Percentiles rank a stretch among this genome's conserved stretches.
Conservation (phyloP, 78 protist species). For the Chrysochromulina tobinii region DNA sequence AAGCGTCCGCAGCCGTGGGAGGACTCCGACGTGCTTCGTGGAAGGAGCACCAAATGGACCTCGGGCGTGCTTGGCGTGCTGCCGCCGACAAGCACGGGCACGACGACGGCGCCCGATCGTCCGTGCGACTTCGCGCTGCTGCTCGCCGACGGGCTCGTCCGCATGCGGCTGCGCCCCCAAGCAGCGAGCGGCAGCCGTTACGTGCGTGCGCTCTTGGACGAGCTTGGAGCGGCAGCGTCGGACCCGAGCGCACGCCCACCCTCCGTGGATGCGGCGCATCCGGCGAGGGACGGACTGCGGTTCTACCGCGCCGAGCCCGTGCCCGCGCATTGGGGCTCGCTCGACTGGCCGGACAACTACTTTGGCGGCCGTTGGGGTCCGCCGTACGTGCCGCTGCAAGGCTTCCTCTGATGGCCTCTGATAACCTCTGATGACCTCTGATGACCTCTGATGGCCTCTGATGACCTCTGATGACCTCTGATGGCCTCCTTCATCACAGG, state of each 20-base stretch:
- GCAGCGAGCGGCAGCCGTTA: too few species aligned
- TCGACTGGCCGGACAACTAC: background rate
- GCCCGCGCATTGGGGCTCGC: background rate
- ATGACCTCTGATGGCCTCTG: too few species aligned
- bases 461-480: too few species aligned
- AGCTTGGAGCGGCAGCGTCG: too few species aligned
- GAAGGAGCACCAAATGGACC: background rate
- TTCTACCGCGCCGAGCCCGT: conserved; percentile 26
- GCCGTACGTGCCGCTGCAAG: conserved; percentile 22
- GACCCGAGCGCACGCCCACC: too few species aligned
- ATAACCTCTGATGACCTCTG: too few species aligned
- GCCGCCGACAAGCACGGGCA: background rate
- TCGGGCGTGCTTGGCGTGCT: background rate
- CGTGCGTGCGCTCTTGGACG: too few species aligned
- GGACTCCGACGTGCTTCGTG: background rate
- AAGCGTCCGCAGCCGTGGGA: background rate
- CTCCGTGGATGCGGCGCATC: background rate
- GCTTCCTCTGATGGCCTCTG: background rate
- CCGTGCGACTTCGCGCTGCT: background rate
- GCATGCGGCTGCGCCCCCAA: background rate
- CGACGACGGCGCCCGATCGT: background rate
- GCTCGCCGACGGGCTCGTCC: background rate
- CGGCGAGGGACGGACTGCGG: background rate
- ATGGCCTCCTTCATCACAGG: too few species aligned
- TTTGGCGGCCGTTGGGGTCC: conserved; percentile 10